Base-by-base conservation (phyloP, 202 grass and related monocot genomes). In the Miscanthus sacchariflorus region DNA sequence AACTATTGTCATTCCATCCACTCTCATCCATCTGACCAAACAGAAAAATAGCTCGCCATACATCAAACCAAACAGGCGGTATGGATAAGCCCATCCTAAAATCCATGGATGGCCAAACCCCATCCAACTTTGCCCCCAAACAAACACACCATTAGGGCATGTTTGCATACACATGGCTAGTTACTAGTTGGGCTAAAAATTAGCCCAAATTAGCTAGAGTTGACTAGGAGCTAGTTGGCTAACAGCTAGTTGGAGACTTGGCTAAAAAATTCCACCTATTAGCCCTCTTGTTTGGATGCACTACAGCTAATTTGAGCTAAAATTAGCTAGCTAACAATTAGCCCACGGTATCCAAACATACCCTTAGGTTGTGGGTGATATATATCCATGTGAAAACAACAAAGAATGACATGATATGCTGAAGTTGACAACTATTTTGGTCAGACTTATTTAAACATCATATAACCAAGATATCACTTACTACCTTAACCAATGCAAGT, bases 341-440 rank as follows among this genome's bases (percentile, higher is more conserved):
- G 13, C 52, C 17, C 52, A 56, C 3, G 15, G 49, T 54, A 54
- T 54, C 45, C 49, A 54, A 58, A n/a, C 18, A 63, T 24, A 7
- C 58, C 8, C 58, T 61, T 56, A 56, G 52, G 18, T 21, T 21
- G 18, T 58, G 52, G 5, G 17, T 58, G 52, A 58, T 58, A 52
- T 52, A 52, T 52, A 52, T 52, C 45, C 49, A 63, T 23, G 83
- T 80, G 24, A 72, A 79, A 79, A 58, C 0, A 74, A 52, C 48
- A 5, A 72, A 10, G 10, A 59, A 50, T 3, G 43, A 24, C 17
- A 35, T 70, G 64, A 74, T 68, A 75, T 68, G 80, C 21, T 38
- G 17, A 67, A 35, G 9, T 35, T 27, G 12, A 44, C 39, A 28
- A 79, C 65, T 49, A n/a, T 4, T 83, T 79, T n/a, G 2, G 56